phyloP scores from a whole-genome alignment of 1,139 yeast genomes.

The Yarrowia galli region DNA sequence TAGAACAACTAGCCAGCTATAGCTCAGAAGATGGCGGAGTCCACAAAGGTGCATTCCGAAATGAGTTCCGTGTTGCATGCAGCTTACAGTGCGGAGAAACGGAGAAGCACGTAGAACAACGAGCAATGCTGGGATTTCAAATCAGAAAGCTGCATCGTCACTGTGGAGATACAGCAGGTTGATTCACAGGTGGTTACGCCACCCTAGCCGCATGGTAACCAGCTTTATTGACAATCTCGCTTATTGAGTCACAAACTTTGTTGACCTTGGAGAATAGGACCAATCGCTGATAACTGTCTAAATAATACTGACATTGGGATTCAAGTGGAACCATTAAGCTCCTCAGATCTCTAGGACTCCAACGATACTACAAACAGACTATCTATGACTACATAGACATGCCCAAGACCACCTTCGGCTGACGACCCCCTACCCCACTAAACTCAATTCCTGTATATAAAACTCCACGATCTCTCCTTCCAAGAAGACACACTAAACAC shows the following conservation, averaged over 20 bases:
- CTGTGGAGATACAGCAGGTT: neutral
- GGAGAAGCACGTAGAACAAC: neutral
- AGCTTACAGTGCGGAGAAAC: conserved; percentile 1
- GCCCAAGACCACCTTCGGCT: too few species aligned
- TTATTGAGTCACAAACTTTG: conserved; percentile 25
- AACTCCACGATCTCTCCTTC: neutral
- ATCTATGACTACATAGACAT: too few species aligned
- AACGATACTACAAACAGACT: neutral
- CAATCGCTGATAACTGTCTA: too few species aligned
- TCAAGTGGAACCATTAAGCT: too few species aligned
- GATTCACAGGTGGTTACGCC: neutral
- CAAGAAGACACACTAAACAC: neutral
- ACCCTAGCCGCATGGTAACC: neutral
- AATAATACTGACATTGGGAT: too few species aligned
- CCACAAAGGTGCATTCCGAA: conserved; percentile 7
- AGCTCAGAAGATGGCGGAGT: too few species aligned
- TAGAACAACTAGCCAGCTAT: too few species aligned
- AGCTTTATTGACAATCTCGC: neutral
- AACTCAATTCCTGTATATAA: conserved; percentile 3
- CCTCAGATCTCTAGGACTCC: too few species aligned
- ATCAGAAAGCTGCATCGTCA: too few species aligned
- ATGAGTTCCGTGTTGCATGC: neutral
- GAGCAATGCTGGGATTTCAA: too few species aligned
- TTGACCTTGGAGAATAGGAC: too few species aligned
- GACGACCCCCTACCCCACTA: neutral